Percentiles rank a stretch among this genome's conserved stretches.
Conservation (phyloP, 352 stramenopile species). For the Pythium guiyangense region DNA sequence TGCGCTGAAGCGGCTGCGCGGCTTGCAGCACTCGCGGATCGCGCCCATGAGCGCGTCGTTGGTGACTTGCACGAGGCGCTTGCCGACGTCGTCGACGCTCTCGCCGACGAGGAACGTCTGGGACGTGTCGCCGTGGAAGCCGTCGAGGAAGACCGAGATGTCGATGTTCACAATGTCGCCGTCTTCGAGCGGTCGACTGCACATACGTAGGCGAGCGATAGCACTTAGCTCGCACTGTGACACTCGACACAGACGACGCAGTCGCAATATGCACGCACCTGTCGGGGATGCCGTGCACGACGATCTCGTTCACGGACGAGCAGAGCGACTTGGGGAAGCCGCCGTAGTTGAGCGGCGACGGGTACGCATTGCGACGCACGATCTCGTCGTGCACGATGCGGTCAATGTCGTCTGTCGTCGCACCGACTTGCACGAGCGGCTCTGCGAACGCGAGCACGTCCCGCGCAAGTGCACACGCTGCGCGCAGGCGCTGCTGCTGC, state of each 20-base stretch:
- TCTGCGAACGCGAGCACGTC: constrained; percentile 81
- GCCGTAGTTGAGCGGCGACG: constrained; percentile 91
- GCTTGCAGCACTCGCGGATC: constrained; percentile 89
- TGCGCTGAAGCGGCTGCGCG: constrained; percentile 90
- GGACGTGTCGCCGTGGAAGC: constrained; percentile 98
- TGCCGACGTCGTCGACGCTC: constrained; percentile 81
- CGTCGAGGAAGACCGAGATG: constrained; percentile 91
- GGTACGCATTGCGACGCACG: constrained; percentile 79
- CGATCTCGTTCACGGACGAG: constrained; percentile 95
- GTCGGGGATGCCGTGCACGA: constrained; percentile 97
- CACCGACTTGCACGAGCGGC: constrained; percentile 70
- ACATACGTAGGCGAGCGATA: background rate
- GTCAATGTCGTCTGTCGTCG: constrained; percentile 94
- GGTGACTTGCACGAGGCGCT: constrained; percentile 89
- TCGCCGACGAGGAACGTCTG: constrained; percentile 93
- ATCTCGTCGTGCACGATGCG: constrained; percentile 89
- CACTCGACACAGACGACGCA: background rate
- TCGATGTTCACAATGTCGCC: constrained; percentile 98
- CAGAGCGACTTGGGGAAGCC: constrained; percentile 95
- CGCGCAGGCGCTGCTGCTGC: constrained; percentile 62
- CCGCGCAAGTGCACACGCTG: constrained; percentile 62
- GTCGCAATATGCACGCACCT: constrained; percentile 18
- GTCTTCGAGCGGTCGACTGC: constrained; percentile 69
- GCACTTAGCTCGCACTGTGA: background rate
- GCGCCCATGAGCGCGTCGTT: constrained; percentile 78